phyloP scores from a whole-genome alignment of 164 flowering plant species.

The Platanus orientalis region DNA sequence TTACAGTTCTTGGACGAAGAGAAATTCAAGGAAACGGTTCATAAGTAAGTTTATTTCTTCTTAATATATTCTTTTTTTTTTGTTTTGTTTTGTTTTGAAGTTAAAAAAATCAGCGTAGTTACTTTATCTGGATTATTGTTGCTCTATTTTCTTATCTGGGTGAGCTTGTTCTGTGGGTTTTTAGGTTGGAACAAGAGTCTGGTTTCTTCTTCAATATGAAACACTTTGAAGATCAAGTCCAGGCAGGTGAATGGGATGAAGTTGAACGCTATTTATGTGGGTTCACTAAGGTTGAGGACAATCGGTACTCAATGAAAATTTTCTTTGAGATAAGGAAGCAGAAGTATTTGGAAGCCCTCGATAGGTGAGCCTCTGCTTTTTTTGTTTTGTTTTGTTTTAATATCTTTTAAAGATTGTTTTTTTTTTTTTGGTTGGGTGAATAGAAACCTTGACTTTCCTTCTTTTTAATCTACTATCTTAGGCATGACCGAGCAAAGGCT shows the following conservation, averaged over 20 bases:
- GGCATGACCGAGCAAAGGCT: conserved; percentile 61
- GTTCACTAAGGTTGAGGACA: too few species aligned
- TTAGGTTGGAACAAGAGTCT: conserved; percentile 5
- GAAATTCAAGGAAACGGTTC: conserved; percentile 69
- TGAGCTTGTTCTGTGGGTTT: background rate
- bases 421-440: too few species aligned
- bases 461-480: too few species aligned
- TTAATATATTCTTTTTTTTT: too few species aligned
- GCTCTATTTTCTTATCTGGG: background rate
- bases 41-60: conserved; percentile 60
- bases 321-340: too few species aligned
- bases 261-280: background rate
- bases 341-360: too few species aligned
- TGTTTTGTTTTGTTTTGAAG: too few species aligned
- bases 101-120: background rate
- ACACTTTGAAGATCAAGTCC: conserved; percentile 18
- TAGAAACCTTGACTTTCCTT: too few species aligned
- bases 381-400: background rate
- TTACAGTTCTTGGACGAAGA: conserved; percentile 73
- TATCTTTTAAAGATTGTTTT: background rate
- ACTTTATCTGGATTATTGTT: background rate
- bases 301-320: too few species aligned
- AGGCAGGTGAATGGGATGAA: conserved; percentile 27
- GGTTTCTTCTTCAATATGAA: too few species aligned
- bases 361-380: background rate